Evolutionary conservation across 768 basidiomycete species (phyloP).

Genomic region (Phaeotremella skinneri): DNA sequence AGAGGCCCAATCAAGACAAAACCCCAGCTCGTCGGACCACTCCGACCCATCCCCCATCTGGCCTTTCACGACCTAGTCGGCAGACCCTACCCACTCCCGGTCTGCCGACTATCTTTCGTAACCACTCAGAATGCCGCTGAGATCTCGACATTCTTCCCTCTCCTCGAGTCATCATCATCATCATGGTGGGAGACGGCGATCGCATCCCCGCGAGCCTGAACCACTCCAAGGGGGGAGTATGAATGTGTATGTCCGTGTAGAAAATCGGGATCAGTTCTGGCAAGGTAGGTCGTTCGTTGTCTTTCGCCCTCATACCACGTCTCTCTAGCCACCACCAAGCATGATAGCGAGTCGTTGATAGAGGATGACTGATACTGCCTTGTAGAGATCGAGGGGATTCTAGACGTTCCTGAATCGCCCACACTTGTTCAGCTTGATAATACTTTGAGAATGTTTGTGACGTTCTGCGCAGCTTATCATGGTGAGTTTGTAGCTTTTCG

Average conservation of each 20-base stretch:
- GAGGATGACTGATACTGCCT: too few relatives aligned
- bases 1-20: too few relatives aligned
- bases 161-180: slow-evolving; percentile 10
- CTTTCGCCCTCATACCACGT: neutral
- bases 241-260: slow-evolving; percentile 34
- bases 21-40: neutral
- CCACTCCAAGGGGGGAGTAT: slow-evolving; percentile 20
- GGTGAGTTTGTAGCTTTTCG: slow-evolving; percentile 55
- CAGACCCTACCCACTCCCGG: neutral
- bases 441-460: slow-evolving; percentile 70
- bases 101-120: slow-evolving; percentile 8
- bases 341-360: too few relatives aligned
- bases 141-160: slow-evolving; percentile 4
- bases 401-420: slow-evolving; percentile 63
- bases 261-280: slow-evolving; percentile 41
- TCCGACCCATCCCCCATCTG: neutral
- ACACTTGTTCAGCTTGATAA: slow-evolving; percentile 75
- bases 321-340: neutral
- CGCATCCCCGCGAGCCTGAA: slow-evolving; percentile 2
- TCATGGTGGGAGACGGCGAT: slow-evolving; percentile 4
- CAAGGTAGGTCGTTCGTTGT: slow-evolving; percentile 23
- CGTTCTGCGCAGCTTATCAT: slow-evolving; percentile 80
- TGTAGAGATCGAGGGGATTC: slow-evolving; percentile 86
- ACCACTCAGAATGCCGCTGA: slow-evolving; percentile 18
- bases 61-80: neutral